Base-by-base conservation (phyloP, 1,139 yeast species). In the Waltiozyma sp. region DNA sequence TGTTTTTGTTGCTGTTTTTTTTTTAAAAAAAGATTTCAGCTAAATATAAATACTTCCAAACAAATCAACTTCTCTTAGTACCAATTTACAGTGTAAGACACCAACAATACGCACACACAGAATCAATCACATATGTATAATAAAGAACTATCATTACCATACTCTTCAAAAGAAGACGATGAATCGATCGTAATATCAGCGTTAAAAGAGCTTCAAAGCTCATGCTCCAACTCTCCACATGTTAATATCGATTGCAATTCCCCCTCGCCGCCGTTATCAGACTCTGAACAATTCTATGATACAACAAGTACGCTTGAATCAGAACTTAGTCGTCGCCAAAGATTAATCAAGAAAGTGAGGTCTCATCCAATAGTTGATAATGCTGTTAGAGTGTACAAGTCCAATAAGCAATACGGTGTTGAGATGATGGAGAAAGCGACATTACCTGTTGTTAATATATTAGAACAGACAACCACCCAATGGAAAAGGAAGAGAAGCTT, bases 341-440 rank as follows among this genome's bases (percentile, higher is more conserved):
- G 47, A 18, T 43, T 54, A n/a, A 37, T 74, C 38, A 61, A 63
- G 19, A 66, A 69, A 41, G 75, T 75, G 36, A 65, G 65, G 41
- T 65, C 68, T 50, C 74, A 70, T 52, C 77, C 79, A 1, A 54
- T 75, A 18, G 79, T 76, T 16, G 67, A 74, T 40, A 68, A 75
- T 48, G 84, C 84, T 2, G 77, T 75, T 35, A 70, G 68, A 47
- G 79, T 74, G 43, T 78, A 78, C 58, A 80, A 77, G 52, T 62
- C 67, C 28, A 69, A 77, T 36, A 78, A 77, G 52, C 75, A 73
- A 54, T 77, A 77, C 56, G 82, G 84, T 35, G 85, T 85, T 2
- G 84, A 73, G 39, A 72, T 75, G 49, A 75, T 80, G 28, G 86
- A 80, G 56, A 69, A 73, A 45, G 82, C 80, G 1, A 79, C 83